Evolutionary conservation across 2,329 filamentous ascomycete genomes (phyloP).

Genomic region (Fusarium domesticum): DNA sequence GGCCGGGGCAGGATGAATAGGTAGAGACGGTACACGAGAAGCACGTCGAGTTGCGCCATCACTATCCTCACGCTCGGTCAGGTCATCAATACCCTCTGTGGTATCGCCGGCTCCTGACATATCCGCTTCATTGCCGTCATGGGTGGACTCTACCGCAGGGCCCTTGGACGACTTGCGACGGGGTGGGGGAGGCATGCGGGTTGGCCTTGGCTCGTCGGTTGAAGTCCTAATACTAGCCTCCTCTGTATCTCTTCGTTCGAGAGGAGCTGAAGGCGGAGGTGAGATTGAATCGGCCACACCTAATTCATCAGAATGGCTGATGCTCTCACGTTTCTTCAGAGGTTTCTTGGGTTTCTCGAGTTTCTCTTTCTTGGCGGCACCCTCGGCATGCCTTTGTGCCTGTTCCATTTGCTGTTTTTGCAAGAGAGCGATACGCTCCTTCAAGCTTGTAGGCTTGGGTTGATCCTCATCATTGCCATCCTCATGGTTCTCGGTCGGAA

Average conservation of each 20-base stretch:
- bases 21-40: constrained; percentile 40
- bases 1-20: constrained; percentile 21
- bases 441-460: constrained; percentile 88
- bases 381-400: constrained; percentile 76
- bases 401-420: constrained; percentile 94
- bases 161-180: constrained; percentile 53
- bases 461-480: constrained; percentile 65
- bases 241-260: constrained; percentile 48
- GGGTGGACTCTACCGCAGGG: constrained; percentile 41
- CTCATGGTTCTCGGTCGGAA: constrained; percentile 43
- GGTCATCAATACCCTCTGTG: constrained; percentile 58
- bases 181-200: constrained; percentile 41
- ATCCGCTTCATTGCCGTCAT: constrained; percentile 63
- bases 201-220: constrained; percentile 42
- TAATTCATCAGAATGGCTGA: constrained; percentile 31
- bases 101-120: constrained; percentile 63
- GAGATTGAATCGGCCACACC: constrained; percentile 30
- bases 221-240: constrained; percentile 50
- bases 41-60: constrained; percentile 54
- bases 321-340: constrained; percentile 64
- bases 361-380: constrained; percentile 79
- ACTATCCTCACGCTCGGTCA: constrained; percentile 70
- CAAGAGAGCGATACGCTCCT: constrained; percentile 89
- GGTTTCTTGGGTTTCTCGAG: constrained; percentile 77
- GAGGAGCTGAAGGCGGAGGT: constrained; percentile 25